phyloP scores from a whole-genome alignment of 164 flowering plant species.

The Nymphaea colorata region DNA sequence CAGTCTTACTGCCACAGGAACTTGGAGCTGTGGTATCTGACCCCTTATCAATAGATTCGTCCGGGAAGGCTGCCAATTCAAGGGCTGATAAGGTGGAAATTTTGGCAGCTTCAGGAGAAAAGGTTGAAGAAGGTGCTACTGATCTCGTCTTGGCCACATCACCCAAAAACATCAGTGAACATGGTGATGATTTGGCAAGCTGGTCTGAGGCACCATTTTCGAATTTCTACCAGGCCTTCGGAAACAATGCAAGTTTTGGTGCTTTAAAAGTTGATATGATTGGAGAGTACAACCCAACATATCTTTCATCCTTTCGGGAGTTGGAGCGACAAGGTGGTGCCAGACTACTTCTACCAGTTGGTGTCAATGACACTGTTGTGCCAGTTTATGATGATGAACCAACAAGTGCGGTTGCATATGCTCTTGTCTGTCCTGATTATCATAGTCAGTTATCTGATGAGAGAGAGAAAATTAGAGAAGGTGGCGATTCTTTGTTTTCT shows the following conservation, averaged over 20 bases:
- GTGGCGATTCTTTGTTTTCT: conserved; percentile 29
- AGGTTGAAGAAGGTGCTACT: conserved; percentile 15
- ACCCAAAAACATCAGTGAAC: conserved; percentile 30
- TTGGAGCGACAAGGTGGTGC: conserved; percentile 57
- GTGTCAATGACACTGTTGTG: conserved; percentile 65
- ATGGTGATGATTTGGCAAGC: conserved; percentile 39
- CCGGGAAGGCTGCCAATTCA: not conserved
- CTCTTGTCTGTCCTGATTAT: conserved; percentile 54
- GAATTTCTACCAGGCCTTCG: conserved; percentile 50
- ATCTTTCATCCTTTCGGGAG: conserved; percentile 55
- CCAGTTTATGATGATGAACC: conserved; percentile 98
- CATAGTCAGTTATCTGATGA: conserved; percentile 51
- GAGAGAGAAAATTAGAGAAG: conserved; percentile 40
- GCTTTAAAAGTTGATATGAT: conserved; percentile 44
- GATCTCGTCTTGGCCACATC: conserved; percentile 17
- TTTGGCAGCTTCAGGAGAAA: conserved; percentile 22
- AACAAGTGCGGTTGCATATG: conserved; percentile 81
- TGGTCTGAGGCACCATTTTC: conserved; percentile 63
- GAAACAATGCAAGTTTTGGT: conserved; percentile 38
- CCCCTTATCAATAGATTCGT: conserved; percentile 22
- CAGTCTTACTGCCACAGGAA: conserved; percentile 18
- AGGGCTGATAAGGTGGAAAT: too few relatives aligned
- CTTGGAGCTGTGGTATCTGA: conserved; percentile 16
- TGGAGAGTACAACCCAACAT: conserved; percentile 51
- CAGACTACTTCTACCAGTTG: conserved; percentile 61